A percentile compares a stretch with the other conserved stretches of the same genome.
Conservation (phyloP, 208 protist species). For the Crithidia acanthocephali region DNA sequence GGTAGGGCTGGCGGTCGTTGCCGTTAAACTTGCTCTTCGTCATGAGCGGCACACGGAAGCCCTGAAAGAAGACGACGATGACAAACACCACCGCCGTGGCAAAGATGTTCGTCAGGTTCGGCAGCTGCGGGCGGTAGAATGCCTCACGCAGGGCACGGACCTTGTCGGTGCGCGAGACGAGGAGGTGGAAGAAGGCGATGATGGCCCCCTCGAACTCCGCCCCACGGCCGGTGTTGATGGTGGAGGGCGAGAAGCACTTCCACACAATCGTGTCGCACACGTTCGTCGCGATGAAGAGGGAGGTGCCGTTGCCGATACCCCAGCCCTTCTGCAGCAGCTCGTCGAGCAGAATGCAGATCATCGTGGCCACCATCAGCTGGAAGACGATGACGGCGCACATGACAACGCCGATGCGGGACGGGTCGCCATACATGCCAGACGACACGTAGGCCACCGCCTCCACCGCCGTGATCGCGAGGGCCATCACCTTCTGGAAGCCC, state of each 20-base stretch:
- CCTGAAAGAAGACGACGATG: conserved; percentile 99
- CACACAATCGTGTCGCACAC: conserved; percentile 99
- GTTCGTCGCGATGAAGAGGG: conserved; percentile 99
- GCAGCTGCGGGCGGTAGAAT: conserved; percentile 99
- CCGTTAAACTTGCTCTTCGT: conserved; percentile 83
- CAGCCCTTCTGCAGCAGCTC: conserved; percentile 99
- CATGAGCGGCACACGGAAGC: conserved; percentile 98
- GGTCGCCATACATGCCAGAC: conserved; percentile 99
- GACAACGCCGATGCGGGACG: conserved; percentile 94
- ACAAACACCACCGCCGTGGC: conserved; percentile 99
- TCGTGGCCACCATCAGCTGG: conserved; percentile 98
- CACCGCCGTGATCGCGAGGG: conserved; percentile 97
- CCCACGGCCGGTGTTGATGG: conserved; percentile 98
- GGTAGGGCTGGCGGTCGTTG: conserved; percentile 94
- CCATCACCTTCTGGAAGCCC: conserved; percentile 98
- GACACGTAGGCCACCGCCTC: conserved; percentile 98
- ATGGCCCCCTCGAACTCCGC: conserved; percentile 99
- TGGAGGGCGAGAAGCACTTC: conserved; percentile 99
- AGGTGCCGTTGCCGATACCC: conserved; percentile 99
- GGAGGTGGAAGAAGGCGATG: conserved; percentile 99
- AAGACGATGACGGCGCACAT: conserved; percentile 98
- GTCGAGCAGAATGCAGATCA: conserved; percentile 99
- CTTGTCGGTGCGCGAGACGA: conserved; percentile 97
- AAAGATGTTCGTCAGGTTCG: conserved; percentile 99
- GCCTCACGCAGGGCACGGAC: conserved; percentile 98